Evolutionary conservation across 176 grass and related monocot species (phyloP), one percentile per base, ranked within the genome.

Genomic region (Oryza glaberrima): DNA sequence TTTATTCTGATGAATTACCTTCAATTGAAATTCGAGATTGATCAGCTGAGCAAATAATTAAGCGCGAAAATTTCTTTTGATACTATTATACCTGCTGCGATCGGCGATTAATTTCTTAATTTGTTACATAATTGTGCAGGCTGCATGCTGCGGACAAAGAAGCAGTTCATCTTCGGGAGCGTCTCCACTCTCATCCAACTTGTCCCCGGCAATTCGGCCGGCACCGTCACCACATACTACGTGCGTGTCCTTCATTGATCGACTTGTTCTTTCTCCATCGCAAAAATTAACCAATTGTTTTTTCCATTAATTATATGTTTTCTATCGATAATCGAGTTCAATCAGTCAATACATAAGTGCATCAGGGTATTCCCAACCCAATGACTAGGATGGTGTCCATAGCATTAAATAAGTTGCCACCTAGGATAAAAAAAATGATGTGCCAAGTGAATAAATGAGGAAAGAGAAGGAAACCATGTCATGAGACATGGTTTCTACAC

Each of bases 181-280:
- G 22, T 95, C 36, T 85, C 94, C 26, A 92, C 92, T 20, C 58
- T 87, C 70, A 91, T 94, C 49, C 86, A 93, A 58, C 78, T 94
- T 44, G 79, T 93, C 67, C 82, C 87, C 3, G 92, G 77, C 28
- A 85, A 94, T 30, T 93, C 92, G 13, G 92, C 92, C 65, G 95
- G 92, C 67, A 94, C 91, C 3, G 90, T 97, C 72, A 94, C 92
- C 47, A 87, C 92, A 3, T 94, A 94, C 74, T 97, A 94, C 60
- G 92, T 97, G 22, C 58, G 84, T 83, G 5, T 23, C 10, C 38
- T 71, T 58, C 7, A 58, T 20, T 58, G 20, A 63, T 10, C 58
- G n/a, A 63, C 23, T 11, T n/a, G 58, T 23, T 63, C n/a, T 22
- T 23, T 23, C 9, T 41, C 40, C 40, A 41, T 41, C 40, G 40